Evolutionary conservation across 2,329 filamentous ascomycete species (phyloP).

Genomic region (Podosphaera xanthii): DNA sequence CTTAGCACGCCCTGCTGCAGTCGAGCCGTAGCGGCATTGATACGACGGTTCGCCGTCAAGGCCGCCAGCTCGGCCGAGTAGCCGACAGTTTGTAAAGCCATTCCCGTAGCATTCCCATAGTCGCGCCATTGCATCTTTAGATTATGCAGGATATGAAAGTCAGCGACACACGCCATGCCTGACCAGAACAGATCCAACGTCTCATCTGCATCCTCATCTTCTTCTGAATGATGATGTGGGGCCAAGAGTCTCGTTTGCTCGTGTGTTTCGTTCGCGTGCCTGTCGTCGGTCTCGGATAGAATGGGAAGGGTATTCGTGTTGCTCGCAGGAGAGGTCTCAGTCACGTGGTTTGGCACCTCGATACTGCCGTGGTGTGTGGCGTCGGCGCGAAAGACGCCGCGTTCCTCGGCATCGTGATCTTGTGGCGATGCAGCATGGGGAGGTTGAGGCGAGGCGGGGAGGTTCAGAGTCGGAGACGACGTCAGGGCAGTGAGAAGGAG

Average conservation of each 20-base stretch:
- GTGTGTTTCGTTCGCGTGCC: slow-evolving; percentile 5
- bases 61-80: slow-evolving; percentile 13
- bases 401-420: slow-evolving; percentile 16
- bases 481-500: slow-evolving; percentile 5
- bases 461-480: not conserved
- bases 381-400: slow-evolving; percentile 11
- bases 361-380: slow-evolving; percentile 9
- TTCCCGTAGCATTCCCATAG: slow-evolving; percentile 12
- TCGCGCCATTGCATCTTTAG: slow-evolving; percentile 13
- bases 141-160: slow-evolving; percentile 16
- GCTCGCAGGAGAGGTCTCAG: slow-evolving; percentile 3
- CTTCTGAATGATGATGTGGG: slow-evolving; percentile 4
- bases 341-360: slow-evolving; percentile 9
- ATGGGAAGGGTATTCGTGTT: not conserved
- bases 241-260: slow-evolving; percentile 9
- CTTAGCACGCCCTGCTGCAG: slow-evolving; percentile 9
- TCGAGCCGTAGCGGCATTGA: slow-evolving; percentile 10
- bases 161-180: slow-evolving; percentile 13
- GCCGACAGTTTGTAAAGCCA: slow-evolving; percentile 13
- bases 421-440: slow-evolving; percentile 5
- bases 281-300: not conserved
- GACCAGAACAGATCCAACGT: slow-evolving; percentile 15
- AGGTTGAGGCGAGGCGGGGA: not conserved
- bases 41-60: slow-evolving; percentile 9
- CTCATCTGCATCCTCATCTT: slow-evolving; percentile 9